Percentiles rank a stretch among this genome's conserved stretches.
Conservation (phyloP, 495 filamentous ascomycete genomes). For the Penicillium cinerascens region DNA sequence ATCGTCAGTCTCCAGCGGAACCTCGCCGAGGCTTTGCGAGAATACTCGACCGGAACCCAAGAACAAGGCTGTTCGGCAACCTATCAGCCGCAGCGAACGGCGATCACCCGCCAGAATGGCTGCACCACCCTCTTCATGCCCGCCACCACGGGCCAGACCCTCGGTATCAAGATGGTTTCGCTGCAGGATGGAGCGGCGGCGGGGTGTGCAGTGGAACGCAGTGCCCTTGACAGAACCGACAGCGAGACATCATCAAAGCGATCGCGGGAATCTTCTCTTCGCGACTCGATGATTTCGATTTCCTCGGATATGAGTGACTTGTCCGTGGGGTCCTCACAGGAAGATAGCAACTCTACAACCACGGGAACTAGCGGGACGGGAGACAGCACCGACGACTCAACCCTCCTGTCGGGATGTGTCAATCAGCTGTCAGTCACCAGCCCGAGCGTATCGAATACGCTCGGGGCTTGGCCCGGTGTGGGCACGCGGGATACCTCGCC, state of each 20-base stretch:
- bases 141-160: conserved; percentile 54
- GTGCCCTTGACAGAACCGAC: conserved; percentile 14
- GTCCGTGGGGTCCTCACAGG: conserved; percentile 35
- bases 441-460: conserved; percentile 26
- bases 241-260: conserved; percentile 12
- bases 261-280: conserved; percentile 11
- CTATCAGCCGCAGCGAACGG: conserved; percentile 75
- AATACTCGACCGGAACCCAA: conserved; percentile 71
- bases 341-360: conserved; percentile 26
- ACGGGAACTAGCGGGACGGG: conserved; percentile 23
- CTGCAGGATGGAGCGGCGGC: conserved; percentile 35
- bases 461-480: conserved; percentile 39
- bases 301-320: conserved; percentile 41
- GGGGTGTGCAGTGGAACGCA: conserved; percentile 33
- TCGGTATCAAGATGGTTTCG: conserved; percentile 64
- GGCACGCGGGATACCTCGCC: conserved; percentile 59
- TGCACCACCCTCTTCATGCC: conserved; percentile 93
- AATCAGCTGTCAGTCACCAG: conserved; percentile 31
- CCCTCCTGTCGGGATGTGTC: conserved; percentile 32
- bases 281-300: conserved; percentile 36
- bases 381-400: conserved; percentile 27
- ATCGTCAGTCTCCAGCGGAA: conserved; percentile 59
- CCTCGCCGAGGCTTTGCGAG: conserved; percentile 73
- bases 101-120: conserved; percentile 64
- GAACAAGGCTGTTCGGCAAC: conserved; percentile 54